These are phyloP conservation scores for Thermoascus crustaceus DNA, from an alignment of 2,329 filamentous ascomycete genomes.

Conservation along the genomic window DNA sequence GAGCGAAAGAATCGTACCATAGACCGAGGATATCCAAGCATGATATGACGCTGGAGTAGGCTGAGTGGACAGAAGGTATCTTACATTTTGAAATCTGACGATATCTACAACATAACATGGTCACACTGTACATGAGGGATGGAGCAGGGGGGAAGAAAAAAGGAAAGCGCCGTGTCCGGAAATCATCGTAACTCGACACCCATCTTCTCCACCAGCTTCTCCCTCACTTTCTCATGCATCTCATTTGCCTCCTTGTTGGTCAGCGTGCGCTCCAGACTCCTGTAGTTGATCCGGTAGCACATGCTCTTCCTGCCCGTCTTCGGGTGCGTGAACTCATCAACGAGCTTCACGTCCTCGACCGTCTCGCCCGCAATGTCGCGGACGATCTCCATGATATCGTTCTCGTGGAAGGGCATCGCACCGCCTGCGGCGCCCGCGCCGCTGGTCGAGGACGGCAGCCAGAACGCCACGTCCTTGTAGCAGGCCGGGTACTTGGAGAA, in stretches of 20 bases:
- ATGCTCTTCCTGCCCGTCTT: conserved; percentile 74
- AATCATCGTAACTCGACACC: conserved; percentile 70
- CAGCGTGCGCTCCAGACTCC: conserved; percentile 82
- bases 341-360: conserved; percentile 77
- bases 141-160: background rate
- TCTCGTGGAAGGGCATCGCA: conserved; percentile 65
- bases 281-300: conserved; percentile 90
- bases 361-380: conserved; percentile 71
- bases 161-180: background rate
- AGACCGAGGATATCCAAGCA: no score
- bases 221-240: conserved; percentile 61
- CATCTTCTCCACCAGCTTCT: conserved; percentile 58
- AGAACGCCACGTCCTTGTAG: conserved; percentile 90
- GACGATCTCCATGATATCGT: conserved; percentile 95
- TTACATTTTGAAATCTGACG: background rate
- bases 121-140: background rate
- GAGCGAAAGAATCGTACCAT: no score
- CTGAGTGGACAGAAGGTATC: background rate
- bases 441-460: conserved; percentile 50
- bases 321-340: conserved; percentile 83
- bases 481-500: conserved; percentile 90
- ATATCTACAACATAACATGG: background rate
- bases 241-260: conserved; percentile 73
- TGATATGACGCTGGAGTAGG: no score
- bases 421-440: conserved; percentile 31